These are phyloP conservation scores for Aspergillus sparsus DNA, from an alignment of 495 filamentous ascomycete species.

Conservation along the genomic window DNA sequence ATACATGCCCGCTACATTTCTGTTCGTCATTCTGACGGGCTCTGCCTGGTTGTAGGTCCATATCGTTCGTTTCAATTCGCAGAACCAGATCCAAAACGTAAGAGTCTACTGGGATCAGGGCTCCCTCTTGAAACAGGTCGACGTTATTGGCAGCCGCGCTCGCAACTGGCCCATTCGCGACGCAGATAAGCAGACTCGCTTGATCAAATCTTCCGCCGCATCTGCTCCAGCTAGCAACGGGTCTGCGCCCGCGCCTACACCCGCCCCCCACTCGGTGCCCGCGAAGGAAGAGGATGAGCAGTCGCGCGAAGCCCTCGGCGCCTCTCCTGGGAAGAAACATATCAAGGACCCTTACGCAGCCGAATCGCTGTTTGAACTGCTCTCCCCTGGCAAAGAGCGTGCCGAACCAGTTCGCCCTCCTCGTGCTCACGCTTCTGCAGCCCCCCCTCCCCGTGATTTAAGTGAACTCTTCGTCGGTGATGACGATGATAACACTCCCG, in stretches of 20 bases:
- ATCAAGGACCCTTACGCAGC: slow-evolving; percentile 74
- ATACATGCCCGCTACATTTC: background rate
- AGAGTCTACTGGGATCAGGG: slow-evolving; percentile 95
- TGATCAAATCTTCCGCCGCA: slow-evolving; percentile 57
- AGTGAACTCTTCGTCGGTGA: slow-evolving; percentile 63
- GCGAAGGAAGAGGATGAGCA: slow-evolving; percentile 18
- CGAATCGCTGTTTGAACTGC: slow-evolving; percentile 52
- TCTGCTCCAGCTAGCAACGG: slow-evolving; percentile 19
- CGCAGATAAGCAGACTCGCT: slow-evolving; percentile 75
- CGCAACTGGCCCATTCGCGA: slow-evolving; percentile 94
- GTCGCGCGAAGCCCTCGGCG: slow-evolving; percentile 40
- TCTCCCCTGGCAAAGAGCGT: slow-evolving; percentile 39
- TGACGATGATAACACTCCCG: slow-evolving; percentile 41
- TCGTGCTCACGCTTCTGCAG: slow-evolving; percentile 51
- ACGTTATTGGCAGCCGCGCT: slow-evolving; percentile 85
- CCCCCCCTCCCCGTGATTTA: slow-evolving; percentile 63
- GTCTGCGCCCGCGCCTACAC: slow-evolving; percentile 15
- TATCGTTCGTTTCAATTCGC: slow-evolving; percentile 78
- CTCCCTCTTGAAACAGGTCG: slow-evolving; percentile 86
- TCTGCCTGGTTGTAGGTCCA: slow-evolving; percentile 65
- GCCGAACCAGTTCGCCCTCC: slow-evolving; percentile 40
- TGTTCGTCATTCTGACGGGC: slow-evolving; percentile 3
- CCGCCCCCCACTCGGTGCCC: slow-evolving; percentile 11
- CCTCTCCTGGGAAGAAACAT: slow-evolving; percentile 49
- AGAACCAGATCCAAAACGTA: slow-evolving; percentile 78